Percentiles rank a stretch among this genome's conserved stretches.
phyloP scores from a whole-genome alignment of 2,329 filamentous ascomycete genomes.

The Taxawa tesnikishii region DNA sequence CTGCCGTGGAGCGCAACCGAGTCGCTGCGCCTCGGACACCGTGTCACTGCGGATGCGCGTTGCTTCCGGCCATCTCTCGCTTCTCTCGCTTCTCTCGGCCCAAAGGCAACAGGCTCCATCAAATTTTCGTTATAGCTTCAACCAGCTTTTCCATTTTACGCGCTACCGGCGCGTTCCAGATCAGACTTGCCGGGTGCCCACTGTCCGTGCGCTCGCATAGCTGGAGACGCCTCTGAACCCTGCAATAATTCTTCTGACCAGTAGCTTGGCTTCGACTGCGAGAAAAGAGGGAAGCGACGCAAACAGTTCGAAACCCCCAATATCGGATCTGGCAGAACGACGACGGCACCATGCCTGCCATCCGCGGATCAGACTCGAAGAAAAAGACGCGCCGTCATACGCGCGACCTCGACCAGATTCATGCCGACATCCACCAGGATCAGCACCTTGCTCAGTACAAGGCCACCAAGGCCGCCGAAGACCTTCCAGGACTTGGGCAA shows the following conservation, averaged over 20 bases:
- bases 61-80: not conserved
- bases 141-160: not conserved
- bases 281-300: too few relatives aligned
- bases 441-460: conserved; percentile 73
- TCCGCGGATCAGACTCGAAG: conserved; percentile 35
- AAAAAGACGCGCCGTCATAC: conserved; percentile 34
- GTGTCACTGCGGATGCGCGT: too few relatives aligned
- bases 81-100: conserved; percentile 5
- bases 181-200: too few relatives aligned
- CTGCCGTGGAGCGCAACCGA: too few relatives aligned
- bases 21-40: too few relatives aligned
- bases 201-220: too few relatives aligned
- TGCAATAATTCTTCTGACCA: too few relatives aligned
- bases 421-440: conserved; percentile 65
- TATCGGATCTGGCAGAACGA: too few relatives aligned
- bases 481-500: conserved; percentile 73
- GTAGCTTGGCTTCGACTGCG: too few relatives aligned
- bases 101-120: conserved; percentile 3
- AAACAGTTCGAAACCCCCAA: too few relatives aligned
- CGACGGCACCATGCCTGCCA: conserved; percentile 36
- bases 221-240: too few relatives aligned
- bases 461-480: conserved; percentile 66
- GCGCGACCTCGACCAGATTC: conserved; percentile 88
- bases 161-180: not conserved
- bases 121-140: conserved; percentile 1